Evolutionary conservation across 139 green algal species (phyloP).

Genomic region (Parachlorella kessleri): DNA sequence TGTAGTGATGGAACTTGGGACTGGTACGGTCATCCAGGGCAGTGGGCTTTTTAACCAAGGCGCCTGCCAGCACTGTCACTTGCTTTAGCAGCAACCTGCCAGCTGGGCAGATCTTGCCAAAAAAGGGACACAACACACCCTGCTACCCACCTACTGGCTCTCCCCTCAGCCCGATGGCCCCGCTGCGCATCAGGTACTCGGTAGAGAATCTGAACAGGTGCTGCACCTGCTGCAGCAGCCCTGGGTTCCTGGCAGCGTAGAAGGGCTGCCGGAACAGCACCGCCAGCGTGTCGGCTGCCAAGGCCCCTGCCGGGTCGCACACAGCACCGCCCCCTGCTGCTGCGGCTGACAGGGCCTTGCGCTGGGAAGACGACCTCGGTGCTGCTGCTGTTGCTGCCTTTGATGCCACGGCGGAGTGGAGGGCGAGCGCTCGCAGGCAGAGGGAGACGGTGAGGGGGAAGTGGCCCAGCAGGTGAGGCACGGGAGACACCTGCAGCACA

Average conservation of each 20-base stretch:
- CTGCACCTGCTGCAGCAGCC: conserved; percentile 32
- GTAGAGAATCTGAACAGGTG: conserved; percentile 34
- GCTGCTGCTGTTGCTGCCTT: too few species aligned
- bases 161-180: conserved; percentile 21
- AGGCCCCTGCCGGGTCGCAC: too few species aligned
- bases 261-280: conserved; percentile 25
- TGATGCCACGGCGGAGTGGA: not conserved
- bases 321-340: too few species aligned
- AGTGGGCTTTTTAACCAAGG: too few species aligned
- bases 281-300: conserved; percentile 5
- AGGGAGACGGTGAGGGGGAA: conserved; percentile 27
- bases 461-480: conserved; percentile 26
- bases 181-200: conserved; percentile 19
- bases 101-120: too few species aligned
- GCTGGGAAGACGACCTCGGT: too few species aligned
- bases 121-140: too few species aligned
- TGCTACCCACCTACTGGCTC: conserved; percentile 28
- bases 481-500: conserved; percentile 17
- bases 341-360: too few species aligned
- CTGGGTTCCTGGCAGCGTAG: conserved; percentile 3
- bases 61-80: too few species aligned
- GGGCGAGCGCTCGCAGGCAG: conserved; percentile 16
- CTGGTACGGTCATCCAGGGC: too few species aligned
- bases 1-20: too few species aligned
- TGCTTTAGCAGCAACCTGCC: too few species aligned